Percentiles rank a stretch among this genome's conserved stretches.
phyloP scores from a whole-genome alignment of 2,329 filamentous ascomycete species.

The Verruconis gallopava region DNA sequence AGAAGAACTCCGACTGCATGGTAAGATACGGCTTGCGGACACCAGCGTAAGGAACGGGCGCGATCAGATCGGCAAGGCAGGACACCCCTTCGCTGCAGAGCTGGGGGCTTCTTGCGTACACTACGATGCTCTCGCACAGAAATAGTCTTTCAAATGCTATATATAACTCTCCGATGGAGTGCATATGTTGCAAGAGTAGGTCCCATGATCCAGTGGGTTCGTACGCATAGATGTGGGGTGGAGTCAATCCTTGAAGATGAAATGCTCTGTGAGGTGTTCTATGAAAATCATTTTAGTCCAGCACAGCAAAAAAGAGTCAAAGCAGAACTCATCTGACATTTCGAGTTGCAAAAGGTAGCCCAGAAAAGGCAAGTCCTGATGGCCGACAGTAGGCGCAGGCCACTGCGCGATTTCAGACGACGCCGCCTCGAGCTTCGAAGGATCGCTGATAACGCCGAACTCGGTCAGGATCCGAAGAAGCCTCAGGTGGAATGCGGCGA shows the following conservation, averaged over 20 bases:
- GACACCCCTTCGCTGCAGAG: constrained; percentile 28
- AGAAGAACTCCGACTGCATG: constrained; percentile 23
- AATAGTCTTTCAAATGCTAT: constrained; percentile 28
- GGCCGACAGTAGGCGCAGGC: constrained; percentile 23
- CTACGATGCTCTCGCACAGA: constrained; percentile 27
- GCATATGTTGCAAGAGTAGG: constrained; percentile 26
- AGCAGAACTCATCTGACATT: constrained; percentile 17
- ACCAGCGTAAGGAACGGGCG: constrained; percentile 28
- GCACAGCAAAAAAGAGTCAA: not conserved
- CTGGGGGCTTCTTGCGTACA: constrained; percentile 29
- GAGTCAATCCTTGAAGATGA: constrained; percentile 24
- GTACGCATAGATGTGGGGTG: constrained; percentile 25
- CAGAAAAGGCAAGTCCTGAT: constrained; percentile 27
- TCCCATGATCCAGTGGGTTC: constrained; percentile 28
- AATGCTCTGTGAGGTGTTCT: constrained; percentile 27
- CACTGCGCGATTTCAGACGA: constrained; percentile 24
- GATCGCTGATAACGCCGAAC: constrained; percentile 25
- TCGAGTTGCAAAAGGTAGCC: constrained; percentile 25
- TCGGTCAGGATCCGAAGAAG: constrained; percentile 26
- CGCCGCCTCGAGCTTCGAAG: constrained; percentile 25
- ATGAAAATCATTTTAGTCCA: constrained; percentile 1
- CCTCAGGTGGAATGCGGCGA: constrained; percentile 23
- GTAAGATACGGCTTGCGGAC: constrained; percentile 28
- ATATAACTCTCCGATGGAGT: constrained; percentile 28
- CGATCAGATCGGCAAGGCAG: constrained; percentile 26